Evolutionary conservation across 2,329 filamentous ascomycete species (phyloP).

Genomic region (Dothiorella sarmentorum): DNA sequence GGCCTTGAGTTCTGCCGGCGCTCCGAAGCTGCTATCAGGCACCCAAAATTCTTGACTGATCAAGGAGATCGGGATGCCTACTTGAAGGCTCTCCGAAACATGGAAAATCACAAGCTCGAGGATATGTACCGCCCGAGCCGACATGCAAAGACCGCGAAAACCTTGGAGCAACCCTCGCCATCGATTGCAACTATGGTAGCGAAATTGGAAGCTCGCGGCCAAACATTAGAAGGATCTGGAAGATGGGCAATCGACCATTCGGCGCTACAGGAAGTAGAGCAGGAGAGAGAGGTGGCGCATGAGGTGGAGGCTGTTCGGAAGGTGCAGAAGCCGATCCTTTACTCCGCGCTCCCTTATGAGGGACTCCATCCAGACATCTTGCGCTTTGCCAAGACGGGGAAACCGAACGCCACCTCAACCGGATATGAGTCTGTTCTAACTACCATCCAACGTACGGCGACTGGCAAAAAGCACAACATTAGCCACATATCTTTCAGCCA

Average conservation of each 20-base stretch:
- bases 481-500: slow-evolving; percentile 23
- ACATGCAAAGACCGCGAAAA: slow-evolving; percentile 16
- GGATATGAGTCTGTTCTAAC: neutral
- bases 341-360: slow-evolving; percentile 41
- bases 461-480: slow-evolving; percentile 37
- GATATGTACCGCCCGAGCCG: slow-evolving; percentile 51
- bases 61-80: slow-evolving; percentile 37
- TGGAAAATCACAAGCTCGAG: slow-evolving; percentile 56
- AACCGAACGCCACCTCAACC: slow-evolving; percentile 25
- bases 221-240: slow-evolving; percentile 20
- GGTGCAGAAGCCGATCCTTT: slow-evolving; percentile 46
- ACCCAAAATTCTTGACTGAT: slow-evolving; percentile 43
- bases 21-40: slow-evolving; percentile 45
- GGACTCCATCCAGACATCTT: slow-evolving; percentile 49
- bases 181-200: slow-evolving; percentile 8
- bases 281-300: slow-evolving; percentile 56
- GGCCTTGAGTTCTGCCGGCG: slow-evolving; percentile 59
- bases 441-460: slow-evolving; percentile 27
- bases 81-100: slow-evolving; percentile 45
- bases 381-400: slow-evolving; percentile 46
- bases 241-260: slow-evolving; percentile 43
- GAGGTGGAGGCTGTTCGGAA: slow-evolving; percentile 58
- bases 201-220: slow-evolving; percentile 42
- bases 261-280: slow-evolving; percentile 56
- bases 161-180: slow-evolving; percentile 19